A percentile compares a stretch with the other conserved stretches of the same genome.
Evolutionary conservation across 2,329 filamentous ascomycete genomes (phyloP).

Genomic region (Parastagonospora avenae): DNA sequence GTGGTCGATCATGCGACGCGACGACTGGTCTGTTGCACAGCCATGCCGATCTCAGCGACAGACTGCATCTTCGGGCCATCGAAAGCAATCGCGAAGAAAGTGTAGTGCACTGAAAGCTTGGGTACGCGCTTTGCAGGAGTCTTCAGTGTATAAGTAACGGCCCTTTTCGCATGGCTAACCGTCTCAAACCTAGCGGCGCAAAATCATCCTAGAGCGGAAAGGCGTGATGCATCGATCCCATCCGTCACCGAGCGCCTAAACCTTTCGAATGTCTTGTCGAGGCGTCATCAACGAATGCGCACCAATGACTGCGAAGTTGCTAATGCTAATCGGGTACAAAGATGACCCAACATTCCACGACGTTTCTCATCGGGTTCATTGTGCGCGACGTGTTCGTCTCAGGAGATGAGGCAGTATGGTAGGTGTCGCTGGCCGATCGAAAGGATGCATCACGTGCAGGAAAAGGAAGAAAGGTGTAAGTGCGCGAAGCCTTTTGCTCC

Average conservation of each 20-base stretch:
- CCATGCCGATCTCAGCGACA: too few species aligned
- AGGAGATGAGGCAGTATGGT: slow-evolving; percentile 18
- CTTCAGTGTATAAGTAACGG: too few species aligned
- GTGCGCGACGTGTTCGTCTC: neutral
- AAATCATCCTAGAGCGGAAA: slow-evolving; percentile 10
- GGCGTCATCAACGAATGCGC: slow-evolving; percentile 10
- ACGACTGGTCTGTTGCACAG: neutral
- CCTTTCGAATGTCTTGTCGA: neutral
- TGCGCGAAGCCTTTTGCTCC: neutral
- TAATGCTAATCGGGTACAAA: too few species aligned
- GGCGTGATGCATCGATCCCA: neutral
- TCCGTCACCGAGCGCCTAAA: neutral
- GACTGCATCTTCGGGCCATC: too few species aligned
- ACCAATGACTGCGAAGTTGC: slow-evolving; percentile 1
- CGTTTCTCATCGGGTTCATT: neutral
- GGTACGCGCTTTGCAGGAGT: too few species aligned
- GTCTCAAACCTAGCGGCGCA: neutral
- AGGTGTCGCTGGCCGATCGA: slow-evolving; percentile 38
- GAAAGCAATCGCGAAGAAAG: too few species aligned
- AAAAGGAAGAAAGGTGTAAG: slow-evolving; percentile 62
- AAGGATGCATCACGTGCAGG: slow-evolving; percentile 39
- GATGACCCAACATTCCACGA: neutral
- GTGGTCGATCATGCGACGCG: neutral
- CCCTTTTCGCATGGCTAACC: too few species aligned
- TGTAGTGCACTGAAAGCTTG: too few species aligned